phyloP scores from a whole-genome alignment of 371 early-diverging fungal genomes.

The Mortierella sp. region DNA sequence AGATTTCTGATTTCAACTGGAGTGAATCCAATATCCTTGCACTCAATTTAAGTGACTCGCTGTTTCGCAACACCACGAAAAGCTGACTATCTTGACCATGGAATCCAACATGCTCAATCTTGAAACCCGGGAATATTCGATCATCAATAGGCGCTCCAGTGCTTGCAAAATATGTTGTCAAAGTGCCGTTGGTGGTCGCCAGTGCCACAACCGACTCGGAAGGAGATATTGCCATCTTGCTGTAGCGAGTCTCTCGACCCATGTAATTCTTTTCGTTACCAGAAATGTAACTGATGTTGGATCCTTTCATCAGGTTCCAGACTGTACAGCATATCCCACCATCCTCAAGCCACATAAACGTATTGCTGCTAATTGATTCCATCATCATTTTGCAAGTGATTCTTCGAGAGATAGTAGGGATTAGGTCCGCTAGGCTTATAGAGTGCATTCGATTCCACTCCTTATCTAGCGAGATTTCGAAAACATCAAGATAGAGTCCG shows the following conservation, averaged over 20 bases:
- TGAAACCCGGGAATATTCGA: constrained; percentile 38
- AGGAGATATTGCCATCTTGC: constrained; percentile 54
- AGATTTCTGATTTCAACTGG: constrained; percentile 32
- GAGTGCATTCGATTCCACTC: constrained; percentile 34
- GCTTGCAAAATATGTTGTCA: constrained; percentile 42
- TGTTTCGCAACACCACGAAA: constrained; percentile 35
- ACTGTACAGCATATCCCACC: constrained; percentile 38
- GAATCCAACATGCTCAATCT: constrained; percentile 34
- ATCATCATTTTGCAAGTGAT: constrained; percentile 57
- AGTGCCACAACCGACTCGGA: constrained; percentile 48
- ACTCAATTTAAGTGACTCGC: constrained; percentile 17
- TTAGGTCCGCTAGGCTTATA: constrained; percentile 31
- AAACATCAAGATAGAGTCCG: constrained; percentile 42
- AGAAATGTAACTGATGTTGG: constrained; percentile 46
- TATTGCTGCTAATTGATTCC: constrained; percentile 37
- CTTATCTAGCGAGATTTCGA: constrained; percentile 15
- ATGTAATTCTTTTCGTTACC: constrained; percentile 28
- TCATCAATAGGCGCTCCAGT: constrained; percentile 41
- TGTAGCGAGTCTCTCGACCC: constrained; percentile 34
- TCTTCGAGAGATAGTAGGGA: constrained; percentile 41
- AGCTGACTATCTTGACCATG: constrained; percentile 20
- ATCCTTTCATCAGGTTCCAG: constrained; percentile 42
- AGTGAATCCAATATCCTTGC: constrained; percentile 40
- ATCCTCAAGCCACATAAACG: constrained; percentile 55
- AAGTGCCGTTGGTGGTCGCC: constrained; percentile 40